Percentiles rank a stretch among this genome's conserved stretches.
These are phyloP conservation scores for Leccinum sublutescens DNA, from an alignment of 768 basidiomycete genomes.

Conservation along the genomic window DNA sequence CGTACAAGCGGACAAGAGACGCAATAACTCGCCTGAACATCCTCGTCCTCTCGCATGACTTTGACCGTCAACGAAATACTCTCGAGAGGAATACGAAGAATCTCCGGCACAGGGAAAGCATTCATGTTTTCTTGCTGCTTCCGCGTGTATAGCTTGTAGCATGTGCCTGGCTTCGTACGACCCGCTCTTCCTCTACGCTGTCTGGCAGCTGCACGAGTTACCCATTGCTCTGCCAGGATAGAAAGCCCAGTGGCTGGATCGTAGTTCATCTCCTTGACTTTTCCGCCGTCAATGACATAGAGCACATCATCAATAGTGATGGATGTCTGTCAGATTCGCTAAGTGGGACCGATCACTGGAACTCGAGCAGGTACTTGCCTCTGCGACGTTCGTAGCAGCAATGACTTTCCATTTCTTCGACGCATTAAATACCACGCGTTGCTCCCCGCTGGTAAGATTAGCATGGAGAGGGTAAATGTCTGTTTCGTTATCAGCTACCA, in stretches of 20 bases:
- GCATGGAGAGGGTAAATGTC: slow-evolving; percentile 83
- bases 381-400: slow-evolving; percentile 88
- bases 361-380: slow-evolving; percentile 44
- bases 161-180: slow-evolving; percentile 75
- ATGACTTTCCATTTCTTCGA: slow-evolving; percentile 78
- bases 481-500: slow-evolving; percentile 32
- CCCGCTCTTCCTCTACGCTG: slow-evolving; percentile 92
- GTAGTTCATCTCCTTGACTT: slow-evolving; percentile 78
- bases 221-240: slow-evolving; percentile 74
- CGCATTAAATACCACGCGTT: slow-evolving; percentile 68
- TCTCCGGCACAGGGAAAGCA: slow-evolving; percentile 81
- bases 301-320: slow-evolving; percentile 89
- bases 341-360: not conserved
- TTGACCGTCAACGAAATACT: slow-evolving; percentile 80
- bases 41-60: slow-evolving; percentile 69
- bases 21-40: slow-evolving; percentile 60
- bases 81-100: slow-evolving; percentile 83
- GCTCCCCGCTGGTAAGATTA: slow-evolving; percentile 82
- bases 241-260: slow-evolving; percentile 74
- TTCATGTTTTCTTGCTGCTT: slow-evolving; percentile 68
- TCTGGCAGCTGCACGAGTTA: slow-evolving; percentile 72
- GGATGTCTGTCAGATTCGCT: slow-evolving; percentile 56
- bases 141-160: slow-evolving; percentile 86
- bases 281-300: slow-evolving; percentile 82
- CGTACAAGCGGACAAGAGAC: slow-evolving; percentile 4